phyloP scores from a whole-genome alignment of 2,329 filamentous ascomycete species.

The Lachnellula willkommii region DNA sequence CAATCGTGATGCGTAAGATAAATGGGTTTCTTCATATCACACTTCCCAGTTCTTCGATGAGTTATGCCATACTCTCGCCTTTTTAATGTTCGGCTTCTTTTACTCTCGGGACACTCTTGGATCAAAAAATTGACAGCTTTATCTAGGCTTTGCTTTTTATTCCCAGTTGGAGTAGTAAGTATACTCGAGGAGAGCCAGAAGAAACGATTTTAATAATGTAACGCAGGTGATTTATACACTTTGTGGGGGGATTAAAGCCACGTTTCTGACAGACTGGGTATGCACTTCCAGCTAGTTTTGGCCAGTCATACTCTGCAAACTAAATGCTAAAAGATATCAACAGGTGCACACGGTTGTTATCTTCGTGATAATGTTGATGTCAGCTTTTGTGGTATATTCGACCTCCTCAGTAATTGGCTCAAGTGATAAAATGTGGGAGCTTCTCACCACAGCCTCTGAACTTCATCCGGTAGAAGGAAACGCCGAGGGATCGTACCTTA shows the following conservation, averaged over 20 bases:
- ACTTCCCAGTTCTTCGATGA: too few species aligned
- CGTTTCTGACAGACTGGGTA: slow-evolving; percentile 78
- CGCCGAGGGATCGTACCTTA: slow-evolving; percentile 71
- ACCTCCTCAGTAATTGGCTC: slow-evolving; percentile 66
- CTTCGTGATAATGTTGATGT: slow-evolving; percentile 74
- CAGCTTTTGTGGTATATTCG: slow-evolving; percentile 64
- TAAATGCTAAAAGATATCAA: slow-evolving; percentile 11
- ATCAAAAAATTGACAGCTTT: too few species aligned
- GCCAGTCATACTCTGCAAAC: too few species aligned
- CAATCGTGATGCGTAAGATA: slow-evolving; percentile 55
- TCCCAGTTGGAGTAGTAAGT: slow-evolving; percentile 67
- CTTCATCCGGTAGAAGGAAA: slow-evolving; percentile 72
- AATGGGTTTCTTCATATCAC: too few species aligned
- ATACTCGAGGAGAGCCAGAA: background rate
- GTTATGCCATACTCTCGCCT: too few species aligned
- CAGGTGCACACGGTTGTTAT: slow-evolving; percentile 74
- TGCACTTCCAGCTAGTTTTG: background rate
- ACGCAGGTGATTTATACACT: slow-evolving; percentile 57
- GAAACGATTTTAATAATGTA: slow-evolving; percentile 32
- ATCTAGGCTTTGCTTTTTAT: slow-evolving; percentile 61
- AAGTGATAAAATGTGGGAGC: slow-evolving; percentile 68
- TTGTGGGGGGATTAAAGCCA: slow-evolving; percentile 72
- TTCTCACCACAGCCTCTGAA: slow-evolving; percentile 59
- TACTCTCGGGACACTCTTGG: too few species aligned
- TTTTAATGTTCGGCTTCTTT: too few species aligned